Conservation (phyloP, 2,329 filamentous ascomycete species). For the Penicillium sp. region DNA sequence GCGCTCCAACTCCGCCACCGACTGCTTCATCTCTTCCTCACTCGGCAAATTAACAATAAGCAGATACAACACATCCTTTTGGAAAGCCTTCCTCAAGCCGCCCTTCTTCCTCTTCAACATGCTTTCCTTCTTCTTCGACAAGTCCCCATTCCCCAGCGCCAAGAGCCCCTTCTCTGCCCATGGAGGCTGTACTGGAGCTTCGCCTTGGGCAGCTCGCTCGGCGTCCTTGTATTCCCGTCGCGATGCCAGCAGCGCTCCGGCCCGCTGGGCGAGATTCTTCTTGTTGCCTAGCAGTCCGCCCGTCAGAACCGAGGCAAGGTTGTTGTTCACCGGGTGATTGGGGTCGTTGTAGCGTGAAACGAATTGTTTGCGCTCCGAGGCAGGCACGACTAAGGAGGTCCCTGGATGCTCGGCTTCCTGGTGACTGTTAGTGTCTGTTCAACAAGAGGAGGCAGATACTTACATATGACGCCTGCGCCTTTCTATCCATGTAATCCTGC, state of each 20-base stretch:
- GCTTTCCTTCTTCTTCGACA: too few species aligned
- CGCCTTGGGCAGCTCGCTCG: background rate
- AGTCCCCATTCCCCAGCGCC: too few species aligned
- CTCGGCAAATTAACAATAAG: constrained; percentile 51
- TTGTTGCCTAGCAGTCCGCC: background rate
- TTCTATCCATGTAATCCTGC: constrained; percentile 1
- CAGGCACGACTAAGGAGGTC: background rate
- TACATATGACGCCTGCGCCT: background rate
- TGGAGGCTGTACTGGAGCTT: background rate
- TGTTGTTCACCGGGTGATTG: background rate
- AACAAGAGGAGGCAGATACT: background rate
- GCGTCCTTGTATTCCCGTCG: background rate
- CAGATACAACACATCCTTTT: constrained; percentile 48
- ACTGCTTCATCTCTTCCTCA: constrained; percentile 35
- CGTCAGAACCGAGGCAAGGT: background rate
- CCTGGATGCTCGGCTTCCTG: background rate
- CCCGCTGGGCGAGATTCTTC: background rate
- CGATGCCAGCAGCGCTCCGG: background rate
- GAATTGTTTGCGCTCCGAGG: background rate
- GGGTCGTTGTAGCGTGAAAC: background rate
- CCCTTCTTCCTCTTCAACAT: constrained; percentile 9
- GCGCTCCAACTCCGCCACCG: constrained; percentile 8
- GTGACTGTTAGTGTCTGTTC: background rate
- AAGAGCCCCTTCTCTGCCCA: too few species aligned
- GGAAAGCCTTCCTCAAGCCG: background rate